These are phyloP conservation scores for Candida boleticola DNA, from an alignment of 805 yeast genomes.

Conservation along the genomic window DNA sequence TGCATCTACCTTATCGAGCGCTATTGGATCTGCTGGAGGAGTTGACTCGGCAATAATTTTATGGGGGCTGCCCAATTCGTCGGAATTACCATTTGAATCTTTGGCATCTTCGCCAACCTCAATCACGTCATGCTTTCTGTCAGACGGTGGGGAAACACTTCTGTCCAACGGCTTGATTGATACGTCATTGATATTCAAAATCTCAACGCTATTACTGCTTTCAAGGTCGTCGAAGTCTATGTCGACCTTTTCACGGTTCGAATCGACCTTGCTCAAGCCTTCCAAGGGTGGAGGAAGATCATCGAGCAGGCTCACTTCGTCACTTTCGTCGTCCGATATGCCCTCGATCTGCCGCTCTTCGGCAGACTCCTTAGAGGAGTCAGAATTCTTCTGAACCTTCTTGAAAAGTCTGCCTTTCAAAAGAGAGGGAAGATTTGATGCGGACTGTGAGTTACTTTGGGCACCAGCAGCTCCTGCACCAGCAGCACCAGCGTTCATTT, in stretches of 20 bases:
- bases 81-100: neutral
- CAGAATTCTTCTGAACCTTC: neutral
- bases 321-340: slow-evolving; percentile 2
- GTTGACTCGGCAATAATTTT: neutral
- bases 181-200: slow-evolving; percentile 1
- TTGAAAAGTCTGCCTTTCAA: slow-evolving; percentile 4
- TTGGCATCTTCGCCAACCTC: too few relatives aligned
- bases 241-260: slow-evolving; percentile 5
- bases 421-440: neutral
- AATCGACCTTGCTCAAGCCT: neutral
- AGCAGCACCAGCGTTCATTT: neutral
- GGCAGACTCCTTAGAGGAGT: slow-evolving; percentile 1
- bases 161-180: neutral
- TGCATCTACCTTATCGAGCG: slow-evolving; percentile 7
- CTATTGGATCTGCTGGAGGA: neutral
- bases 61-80: neutral
- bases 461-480: too few relatives aligned
- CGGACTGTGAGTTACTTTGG: too few relatives aligned
- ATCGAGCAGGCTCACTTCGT: slow-evolving; percentile 3
- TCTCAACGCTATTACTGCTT: neutral
- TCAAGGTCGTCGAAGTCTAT: slow-evolving; percentile 5
- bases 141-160: neutral
- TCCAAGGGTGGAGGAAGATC: neutral
- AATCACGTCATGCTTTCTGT: neutral
- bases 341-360: neutral